A percentile compares a stretch with the other conserved stretches of the same genome.
These are phyloP conservation scores for Yamadazyma blattariae DNA, from an alignment of 1,139 yeast species.

Conservation along the genomic window DNA sequence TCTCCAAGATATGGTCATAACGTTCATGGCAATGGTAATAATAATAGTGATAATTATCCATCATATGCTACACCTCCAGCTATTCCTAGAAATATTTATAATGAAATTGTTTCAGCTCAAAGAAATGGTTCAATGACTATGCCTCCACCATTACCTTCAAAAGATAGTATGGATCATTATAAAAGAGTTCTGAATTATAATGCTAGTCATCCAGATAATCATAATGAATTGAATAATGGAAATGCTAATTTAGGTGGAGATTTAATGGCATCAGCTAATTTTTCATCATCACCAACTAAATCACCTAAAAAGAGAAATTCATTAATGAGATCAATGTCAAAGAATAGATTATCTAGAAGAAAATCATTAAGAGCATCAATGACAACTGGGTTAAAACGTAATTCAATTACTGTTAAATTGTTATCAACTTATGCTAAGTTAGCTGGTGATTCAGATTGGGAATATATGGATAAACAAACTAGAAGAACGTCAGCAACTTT, in stretches of 20 bases:
- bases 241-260: constrained; percentile 8
- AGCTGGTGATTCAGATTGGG: constrained; percentile 67
- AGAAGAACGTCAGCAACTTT: constrained; percentile 76
- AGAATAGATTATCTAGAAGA: constrained; percentile 35
- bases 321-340: constrained; percentile 27
- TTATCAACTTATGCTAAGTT: constrained; percentile 70
- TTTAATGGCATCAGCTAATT: constrained; percentile 30
- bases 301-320: constrained; percentile 29
- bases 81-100: constrained; percentile 45
- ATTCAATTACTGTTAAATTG: constrained; percentile 67
- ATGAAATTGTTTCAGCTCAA: constrained; percentile 45
- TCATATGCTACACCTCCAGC: constrained; percentile 24
- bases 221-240: not conserved
- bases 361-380: constrained; percentile 41
- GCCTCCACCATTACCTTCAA: constrained; percentile 44
- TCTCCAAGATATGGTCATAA: constrained; percentile 9
- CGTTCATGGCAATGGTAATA: not conserved
- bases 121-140: constrained; percentile 24
- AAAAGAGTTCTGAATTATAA: constrained; percentile 14
- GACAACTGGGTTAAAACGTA: constrained; percentile 54
- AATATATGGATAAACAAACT: constrained; percentile 68
- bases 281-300: constrained; percentile 13
- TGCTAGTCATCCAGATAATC: constrained; percentile 1
- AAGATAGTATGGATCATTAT: constrained; percentile 26
- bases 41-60: not conserved